These are phyloP conservation scores for Globisporangium orthogonon DNA, from an alignment of 352 stramenopile species.

Conservation along the genomic window DNA sequence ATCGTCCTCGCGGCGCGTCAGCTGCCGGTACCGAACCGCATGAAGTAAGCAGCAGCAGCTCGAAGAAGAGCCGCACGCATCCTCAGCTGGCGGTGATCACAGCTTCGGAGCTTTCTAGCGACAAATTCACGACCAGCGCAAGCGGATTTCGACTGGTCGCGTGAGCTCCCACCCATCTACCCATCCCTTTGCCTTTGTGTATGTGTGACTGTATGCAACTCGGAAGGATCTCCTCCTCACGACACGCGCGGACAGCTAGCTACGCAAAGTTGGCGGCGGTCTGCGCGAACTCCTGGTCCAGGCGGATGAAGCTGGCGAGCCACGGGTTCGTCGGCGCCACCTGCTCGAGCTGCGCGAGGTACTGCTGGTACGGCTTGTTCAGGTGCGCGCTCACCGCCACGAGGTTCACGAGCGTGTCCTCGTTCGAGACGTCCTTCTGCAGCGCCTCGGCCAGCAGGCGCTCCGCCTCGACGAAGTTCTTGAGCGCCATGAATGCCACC, in stretches of 20 bases:
- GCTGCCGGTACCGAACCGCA: background rate
- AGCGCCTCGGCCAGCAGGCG: slow-evolving; percentile 83
- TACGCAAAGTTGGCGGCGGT: slow-evolving; percentile 67
- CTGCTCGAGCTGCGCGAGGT: slow-evolving; percentile 74
- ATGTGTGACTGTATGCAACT: background rate
- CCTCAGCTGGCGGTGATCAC: no score
- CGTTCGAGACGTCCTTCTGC: slow-evolving; percentile 76
- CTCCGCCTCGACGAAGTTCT: slow-evolving; percentile 90
- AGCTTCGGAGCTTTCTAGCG: no score
- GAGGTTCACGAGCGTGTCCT: slow-evolving; percentile 94
- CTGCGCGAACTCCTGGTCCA: slow-evolving; percentile 64
- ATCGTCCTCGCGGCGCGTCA: background rate
- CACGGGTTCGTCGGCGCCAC: slow-evolving; percentile 63
- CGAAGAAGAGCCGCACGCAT: no score
- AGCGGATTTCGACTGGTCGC: background rate
- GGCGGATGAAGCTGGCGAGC: slow-evolving; percentile 57
- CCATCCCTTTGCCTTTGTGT: no score
- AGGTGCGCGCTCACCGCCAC: slow-evolving; percentile 89
- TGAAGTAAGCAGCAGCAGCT: background rate
- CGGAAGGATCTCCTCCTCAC: background rate
- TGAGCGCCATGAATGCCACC: slow-evolving; percentile 87
- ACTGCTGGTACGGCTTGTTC: slow-evolving; percentile 80
- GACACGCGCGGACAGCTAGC: background rate
- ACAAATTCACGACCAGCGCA: background rate
- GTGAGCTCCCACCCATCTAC: background rate